Base-by-base conservation (phyloP, 177 flowering plant genomes). In the Vitis hybrid region DNA sequence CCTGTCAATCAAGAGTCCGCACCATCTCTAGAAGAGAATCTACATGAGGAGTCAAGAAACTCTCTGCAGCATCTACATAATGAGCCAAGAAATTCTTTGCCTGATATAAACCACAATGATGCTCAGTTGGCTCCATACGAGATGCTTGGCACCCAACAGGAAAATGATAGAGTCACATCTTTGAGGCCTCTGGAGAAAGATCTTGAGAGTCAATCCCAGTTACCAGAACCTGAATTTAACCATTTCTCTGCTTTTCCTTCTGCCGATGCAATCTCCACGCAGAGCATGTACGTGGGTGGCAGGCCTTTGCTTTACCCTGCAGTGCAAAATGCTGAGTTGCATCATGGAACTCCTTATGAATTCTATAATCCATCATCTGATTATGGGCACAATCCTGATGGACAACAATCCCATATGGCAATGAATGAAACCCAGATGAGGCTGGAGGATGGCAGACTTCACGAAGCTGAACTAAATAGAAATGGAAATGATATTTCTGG, bases 71-170 rank as follows among this genome's bases (percentile, higher is more conserved):
- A 39, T 72, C 48, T 17, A 63, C 64, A 13, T 26, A 73, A 32
- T 62, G 85, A 80, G 57, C 73, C 75, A 14, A 72, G 69, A 75
- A 71, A 51, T 48, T 17, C 34, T 55, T 30, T 84, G 65, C 88
- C 86, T 18, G 87, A 85, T 72, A 84, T 84, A 62, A 82, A 86
- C 67, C 75, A 71, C 6, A 68, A 73, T 9, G 80, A 78, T 64
- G 51, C 55, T 13, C 83, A 66, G 66, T 30, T 72, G 18, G 56
- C 57, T 45, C 82, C 60, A 62, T 61, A 68, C 64, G 79, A 75
- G 51, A 50, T 68, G 32, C 78, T 61, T 57, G 61, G 57, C 30
- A 48, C 56, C 57, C 79, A 82, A 60, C 81, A 72, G 56, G 83
- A 77, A 71, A 70, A 69, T 77, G 67, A 39, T 62, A 48, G 63